Percentiles rank a stretch among this genome's conserved stretches.
These are phyloP conservation scores for Amanita phalloides DNA, from an alignment of 768 basidiomycete species.

Conservation along the genomic window DNA sequence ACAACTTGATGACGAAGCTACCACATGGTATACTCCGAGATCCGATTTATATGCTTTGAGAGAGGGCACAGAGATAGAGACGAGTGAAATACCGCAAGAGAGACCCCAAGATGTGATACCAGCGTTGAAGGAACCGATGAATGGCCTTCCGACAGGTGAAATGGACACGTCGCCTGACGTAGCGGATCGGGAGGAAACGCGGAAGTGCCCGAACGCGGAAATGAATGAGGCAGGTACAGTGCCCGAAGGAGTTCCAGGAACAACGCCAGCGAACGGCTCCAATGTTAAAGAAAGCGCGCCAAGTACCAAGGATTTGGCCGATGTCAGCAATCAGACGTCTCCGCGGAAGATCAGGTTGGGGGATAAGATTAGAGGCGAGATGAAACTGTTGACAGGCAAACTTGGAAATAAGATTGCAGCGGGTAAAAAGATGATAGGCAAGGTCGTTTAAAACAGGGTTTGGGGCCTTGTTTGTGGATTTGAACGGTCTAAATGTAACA, in stretches of 20 bases:
- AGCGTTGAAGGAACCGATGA: neutral
- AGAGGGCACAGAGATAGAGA: neutral
- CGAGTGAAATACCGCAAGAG: neutral
- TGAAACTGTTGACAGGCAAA: constrained; percentile 6
- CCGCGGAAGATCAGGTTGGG: constrained; percentile 3
- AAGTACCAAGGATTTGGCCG: neutral
- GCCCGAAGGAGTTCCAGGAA: neutral
- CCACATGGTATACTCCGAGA: neutral
- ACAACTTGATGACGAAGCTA: neutral
- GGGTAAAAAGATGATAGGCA: constrained; percentile 7
- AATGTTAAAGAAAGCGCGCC: neutral
- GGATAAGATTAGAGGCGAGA: constrained; percentile 8
- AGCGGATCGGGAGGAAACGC: neutral
- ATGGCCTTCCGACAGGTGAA: neutral
- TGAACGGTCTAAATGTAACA: neutral
- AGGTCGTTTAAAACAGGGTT: constrained; percentile 9
- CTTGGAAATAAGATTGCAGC: constrained; percentile 6
- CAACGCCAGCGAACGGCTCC: neutral
- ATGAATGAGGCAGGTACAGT: neutral
- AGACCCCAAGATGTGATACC: neutral
- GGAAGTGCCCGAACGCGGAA: neutral
- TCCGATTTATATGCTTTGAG: neutral
- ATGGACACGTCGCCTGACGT: neutral
- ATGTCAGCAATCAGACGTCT: neutral
- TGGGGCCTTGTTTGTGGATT: neutral